Evolutionary conservation across 148 eudicot genomes (phyloP).

Genomic region (Cornus florida): DNA sequence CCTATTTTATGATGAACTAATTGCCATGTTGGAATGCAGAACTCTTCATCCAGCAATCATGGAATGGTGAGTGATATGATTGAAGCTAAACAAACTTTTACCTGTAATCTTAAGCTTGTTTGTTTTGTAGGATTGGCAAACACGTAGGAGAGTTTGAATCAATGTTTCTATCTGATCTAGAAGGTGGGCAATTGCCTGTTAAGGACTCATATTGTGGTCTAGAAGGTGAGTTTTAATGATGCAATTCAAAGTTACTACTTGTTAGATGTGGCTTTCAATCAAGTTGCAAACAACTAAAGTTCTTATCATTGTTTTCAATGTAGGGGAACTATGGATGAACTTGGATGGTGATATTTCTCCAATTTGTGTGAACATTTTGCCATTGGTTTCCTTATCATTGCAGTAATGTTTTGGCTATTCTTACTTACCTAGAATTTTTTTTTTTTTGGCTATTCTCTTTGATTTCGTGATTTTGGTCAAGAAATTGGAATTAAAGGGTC

Average conservation of each 20-base stretch:
- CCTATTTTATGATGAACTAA: slow-evolving; percentile 59
- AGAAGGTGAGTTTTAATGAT: slow-evolving; percentile 37
- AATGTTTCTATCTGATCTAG: slow-evolving; percentile 47
- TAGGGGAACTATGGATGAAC: slow-evolving; percentile 72
- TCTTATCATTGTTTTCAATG: slow-evolving; percentile 16
- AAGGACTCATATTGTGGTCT: slow-evolving; percentile 36
- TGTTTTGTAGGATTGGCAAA: slow-evolving; percentile 45
- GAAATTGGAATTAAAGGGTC: not conserved
- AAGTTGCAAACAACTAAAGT: slow-evolving; percentile 5
- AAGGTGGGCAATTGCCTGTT: slow-evolving; percentile 33
- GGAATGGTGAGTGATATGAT: slow-evolving; percentile 48
- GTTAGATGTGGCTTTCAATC: not conserved
- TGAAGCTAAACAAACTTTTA: not conserved
- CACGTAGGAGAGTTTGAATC: slow-evolving; percentile 61
- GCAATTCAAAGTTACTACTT: not conserved
- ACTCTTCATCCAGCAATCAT: slow-evolving; percentile 46
- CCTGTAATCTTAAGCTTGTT: slow-evolving; percentile 10
- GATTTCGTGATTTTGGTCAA: slow-evolving; percentile 5
- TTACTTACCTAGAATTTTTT: too few species aligned
- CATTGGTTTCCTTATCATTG: slow-evolving; percentile 45
- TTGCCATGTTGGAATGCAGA: slow-evolving; percentile 28
- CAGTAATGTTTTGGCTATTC: slow-evolving; percentile 27
- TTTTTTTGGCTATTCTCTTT: not conserved
- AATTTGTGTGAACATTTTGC: slow-evolving; percentile 53
- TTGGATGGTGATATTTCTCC: slow-evolving; percentile 73